Conservation (phyloP, 2,329 filamentous ascomycete genomes). For the Xylaria sp. region DNA sequence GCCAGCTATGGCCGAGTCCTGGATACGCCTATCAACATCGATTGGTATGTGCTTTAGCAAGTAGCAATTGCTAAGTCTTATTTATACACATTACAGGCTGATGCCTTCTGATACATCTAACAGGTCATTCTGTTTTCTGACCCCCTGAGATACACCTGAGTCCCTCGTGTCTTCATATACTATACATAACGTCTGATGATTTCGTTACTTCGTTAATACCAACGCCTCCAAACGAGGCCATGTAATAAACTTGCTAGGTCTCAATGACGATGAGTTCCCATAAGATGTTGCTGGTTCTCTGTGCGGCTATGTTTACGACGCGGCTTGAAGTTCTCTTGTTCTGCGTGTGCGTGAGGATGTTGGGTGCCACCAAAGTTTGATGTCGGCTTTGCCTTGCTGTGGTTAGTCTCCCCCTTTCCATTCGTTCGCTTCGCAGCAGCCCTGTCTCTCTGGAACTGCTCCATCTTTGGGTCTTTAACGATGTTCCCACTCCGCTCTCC, state of each 20-base stretch:
- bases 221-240: neutral
- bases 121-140: constrained; percentile 13
- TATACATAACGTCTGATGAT: constrained; percentile 32
- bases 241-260: neutral
- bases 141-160: constrained; percentile 16
- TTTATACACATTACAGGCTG: constrained; percentile 29
- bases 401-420: constrained; percentile 22
- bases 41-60: constrained; percentile 28
- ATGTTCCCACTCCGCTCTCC: constrained; percentile 21
- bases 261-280: constrained; percentile 18
- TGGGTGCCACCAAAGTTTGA: constrained; percentile 3
- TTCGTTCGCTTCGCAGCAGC: constrained; percentile 13
- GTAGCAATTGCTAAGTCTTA: constrained; percentile 25
- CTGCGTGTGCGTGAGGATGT: constrained; percentile 7
- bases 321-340: constrained; percentile 27
- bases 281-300: constrained; percentile 24
- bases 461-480: constrained; percentile 4
- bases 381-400: constrained; percentile 20
- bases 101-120: constrained; percentile 13
- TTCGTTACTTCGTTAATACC: constrained; percentile 15
- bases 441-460: constrained; percentile 23
- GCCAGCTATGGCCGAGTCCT: constrained; percentile 13
- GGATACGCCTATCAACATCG: neutral
- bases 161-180: constrained; percentile 22
- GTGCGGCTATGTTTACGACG: constrained; percentile 23